Evolutionary conservation across 1,284 basidiomycete species (phyloP).

Genomic region (Trichosporon sp.): DNA sequence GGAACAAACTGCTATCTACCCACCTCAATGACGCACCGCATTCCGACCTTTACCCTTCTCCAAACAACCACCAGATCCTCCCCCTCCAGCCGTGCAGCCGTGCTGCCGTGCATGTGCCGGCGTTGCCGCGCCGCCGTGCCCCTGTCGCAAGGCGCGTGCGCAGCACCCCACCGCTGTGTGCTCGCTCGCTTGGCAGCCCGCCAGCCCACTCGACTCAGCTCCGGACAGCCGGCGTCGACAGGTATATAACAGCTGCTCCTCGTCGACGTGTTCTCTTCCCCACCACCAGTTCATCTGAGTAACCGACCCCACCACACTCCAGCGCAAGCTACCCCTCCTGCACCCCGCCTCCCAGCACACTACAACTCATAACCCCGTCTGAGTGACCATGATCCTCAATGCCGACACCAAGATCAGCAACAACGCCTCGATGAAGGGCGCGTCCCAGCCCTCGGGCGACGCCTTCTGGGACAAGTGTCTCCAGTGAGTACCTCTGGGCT

Average conservation of each 20-base stretch:
- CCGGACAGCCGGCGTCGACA: background rate
- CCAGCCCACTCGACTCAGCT: background rate
- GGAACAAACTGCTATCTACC: background rate
- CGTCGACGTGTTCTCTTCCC: background rate
- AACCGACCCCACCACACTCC: background rate
- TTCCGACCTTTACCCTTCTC: background rate
- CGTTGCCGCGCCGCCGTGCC: background rate
- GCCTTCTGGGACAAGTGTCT: slow-evolving; percentile 1
- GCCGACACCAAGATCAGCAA: slow-evolving; percentile 3
- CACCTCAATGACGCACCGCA: background rate
- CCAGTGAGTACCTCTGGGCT: background rate
- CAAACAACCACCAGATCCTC: no score
- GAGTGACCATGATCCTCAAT: slow-evolving; percentile 3
- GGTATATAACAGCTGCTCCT: background rate
- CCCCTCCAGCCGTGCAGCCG: no score
- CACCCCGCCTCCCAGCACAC: background rate
- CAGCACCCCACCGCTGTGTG: background rate
- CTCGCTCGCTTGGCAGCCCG: background rate
- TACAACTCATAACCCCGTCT: background rate
- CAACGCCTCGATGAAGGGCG: background rate
- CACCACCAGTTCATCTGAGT: background rate
- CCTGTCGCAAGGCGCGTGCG: background rate
- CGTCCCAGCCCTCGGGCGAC: slow-evolving; percentile 1
- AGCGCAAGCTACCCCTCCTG: slow-evolving; percentile 3
- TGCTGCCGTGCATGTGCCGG: background rate